Base-by-base conservation (phyloP, 1,284 basidiomycete species). In the Pisolithus thermaeus region DNA sequence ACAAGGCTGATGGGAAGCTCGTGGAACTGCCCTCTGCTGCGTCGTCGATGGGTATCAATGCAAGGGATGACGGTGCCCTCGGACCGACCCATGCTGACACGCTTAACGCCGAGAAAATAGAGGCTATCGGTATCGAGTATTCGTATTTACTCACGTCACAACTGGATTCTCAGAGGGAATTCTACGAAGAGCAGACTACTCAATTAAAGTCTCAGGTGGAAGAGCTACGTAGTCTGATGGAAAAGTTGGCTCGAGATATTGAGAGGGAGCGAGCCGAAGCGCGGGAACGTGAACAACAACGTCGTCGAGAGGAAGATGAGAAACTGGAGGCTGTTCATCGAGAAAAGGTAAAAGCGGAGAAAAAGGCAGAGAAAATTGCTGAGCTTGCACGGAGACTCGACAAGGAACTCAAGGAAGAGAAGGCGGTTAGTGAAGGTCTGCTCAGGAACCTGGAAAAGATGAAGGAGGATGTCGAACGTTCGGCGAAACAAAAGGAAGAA, bases 101-200 rank as follows among this genome's bases (percentile, higher is more conserved):
- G 8, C 74, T 88, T 40, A 83, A 76, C 46, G 87, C 83, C 36
- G 86, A 87, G 69, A 97, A 98, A 69, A 91, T 98, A 56, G 97
- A 98, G 69, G 89, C 92, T 0, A 96, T 99, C 60, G 95, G 93
- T 1, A 87, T 97, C 56, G 96, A 98, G 69, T 99, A 97, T 69
- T 93, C 92, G 8, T 94, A 95, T 68, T 77, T 99, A 46, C 78
- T 99, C 51, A 91, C 90, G 0, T 90, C 87, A 6, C 95, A 98
- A 66, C 78, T 99, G 35, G 95, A 97, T 65, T 90, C 90, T 18
- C 97, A 98, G 72, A 77, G 96, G 6, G 80, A 80, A 28, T 95
- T 89, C 64, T 98, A 96, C 68, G 92, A 95, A 62, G 80, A 83
- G 39, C 83, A 92, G 59, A 76, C 80, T 4, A 64, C 70, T 6